Base-by-base conservation (phyloP, 495 filamentous ascomycete genomes). In the Trypethelium eluteriae region DNA sequence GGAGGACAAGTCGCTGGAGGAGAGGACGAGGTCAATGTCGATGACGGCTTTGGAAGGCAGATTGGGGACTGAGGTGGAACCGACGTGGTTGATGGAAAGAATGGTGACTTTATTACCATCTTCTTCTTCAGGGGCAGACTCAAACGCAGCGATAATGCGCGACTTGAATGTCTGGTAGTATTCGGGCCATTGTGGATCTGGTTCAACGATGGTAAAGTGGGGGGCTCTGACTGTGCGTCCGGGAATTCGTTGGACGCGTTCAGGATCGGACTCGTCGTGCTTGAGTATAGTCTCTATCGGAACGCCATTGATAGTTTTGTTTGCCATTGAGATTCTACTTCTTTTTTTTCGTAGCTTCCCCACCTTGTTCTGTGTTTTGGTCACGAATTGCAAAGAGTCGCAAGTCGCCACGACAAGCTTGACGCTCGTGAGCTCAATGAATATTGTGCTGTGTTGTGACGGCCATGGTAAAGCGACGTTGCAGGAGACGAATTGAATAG, bases 11-110 rank as follows among this genome's bases (percentile, higher is more conserved):
- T 80, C 77, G 11, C 64, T 66, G 62, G 64, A 66, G 47, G 68
- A 69, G 25, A 83, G 68, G 35, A 77, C 70, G n/a, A 84, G 70
- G 67, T 84, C 81, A 38, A 84, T 71, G 64, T 83, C 81, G 38
- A 83, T 78, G 38, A 82, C 67, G 64, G 76, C 76, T 68, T 83
- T 83, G 36, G 81, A 81, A 2, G 78, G 70, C 3, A 84, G 75
- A 35, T 72, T 76, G 9, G 81, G 78, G 64, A 84, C 79, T 38
- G 79, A 80, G 44, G 82, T 84, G n/a, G 78, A 80, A 38, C 82
- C 82, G 62, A 78, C 74, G 67, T 84, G 82, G 16, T 67, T 38
- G 66, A 80, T 70, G 50, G 64, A 67, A 39, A 80, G 25, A 39
- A 67, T 59, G 46, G 56, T 63, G 62, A 70, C 66, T 39, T 47